Conservation (phyloP, 2,329 filamentous ascomycete genomes). For the Phaeosphaeriaceae sp. region DNA sequence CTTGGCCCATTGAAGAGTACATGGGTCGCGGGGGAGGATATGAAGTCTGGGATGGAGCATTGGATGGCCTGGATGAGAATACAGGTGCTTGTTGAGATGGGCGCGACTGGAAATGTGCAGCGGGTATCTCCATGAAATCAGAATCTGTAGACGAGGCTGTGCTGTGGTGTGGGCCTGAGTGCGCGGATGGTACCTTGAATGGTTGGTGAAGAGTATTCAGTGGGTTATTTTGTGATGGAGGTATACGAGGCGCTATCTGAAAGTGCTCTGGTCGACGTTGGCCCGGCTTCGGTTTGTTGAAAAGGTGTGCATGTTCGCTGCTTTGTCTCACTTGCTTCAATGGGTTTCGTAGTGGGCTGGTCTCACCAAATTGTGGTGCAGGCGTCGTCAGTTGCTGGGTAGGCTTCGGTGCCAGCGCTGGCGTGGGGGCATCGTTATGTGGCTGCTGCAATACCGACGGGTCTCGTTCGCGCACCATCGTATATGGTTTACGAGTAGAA, state of each 20-base stretch:
- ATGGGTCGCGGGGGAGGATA: conserved; percentile 59
- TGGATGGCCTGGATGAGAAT: conserved; percentile 58
- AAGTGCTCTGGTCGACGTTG: conserved; percentile 59
- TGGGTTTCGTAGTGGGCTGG: conserved; percentile 62
- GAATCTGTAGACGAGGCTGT: conserved; percentile 36
- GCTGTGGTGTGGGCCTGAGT: conserved; percentile 31
- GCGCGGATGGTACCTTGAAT: conserved; percentile 21
- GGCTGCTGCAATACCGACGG: conserved; percentile 48
- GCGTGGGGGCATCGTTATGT: conserved; percentile 17
- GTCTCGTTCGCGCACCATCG: conserved; percentile 61
- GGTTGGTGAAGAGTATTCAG: conserved; percentile 16
- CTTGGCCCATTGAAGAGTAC: conserved; percentile 59
- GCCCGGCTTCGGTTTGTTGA: conserved; percentile 60
- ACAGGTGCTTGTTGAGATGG: conserved; percentile 41
- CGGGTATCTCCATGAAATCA: conserved; percentile 45
- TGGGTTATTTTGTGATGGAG: conserved; percentile 4
- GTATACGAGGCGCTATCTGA: conserved; percentile 36
- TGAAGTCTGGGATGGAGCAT: conserved; percentile 52
- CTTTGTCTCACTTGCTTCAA: conserved; percentile 43
- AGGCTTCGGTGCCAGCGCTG: conserved; percentile 31
- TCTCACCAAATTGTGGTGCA: conserved; percentile 61
- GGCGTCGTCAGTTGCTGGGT: conserved; percentile 40
- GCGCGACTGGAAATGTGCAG: conserved; percentile 41
- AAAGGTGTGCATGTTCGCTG: conserved; percentile 49
- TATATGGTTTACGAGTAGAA: conserved; percentile 19